Conservation (phyloP, 2,329 filamentous ascomycete genomes). For the Lojkania enalia region DNA sequence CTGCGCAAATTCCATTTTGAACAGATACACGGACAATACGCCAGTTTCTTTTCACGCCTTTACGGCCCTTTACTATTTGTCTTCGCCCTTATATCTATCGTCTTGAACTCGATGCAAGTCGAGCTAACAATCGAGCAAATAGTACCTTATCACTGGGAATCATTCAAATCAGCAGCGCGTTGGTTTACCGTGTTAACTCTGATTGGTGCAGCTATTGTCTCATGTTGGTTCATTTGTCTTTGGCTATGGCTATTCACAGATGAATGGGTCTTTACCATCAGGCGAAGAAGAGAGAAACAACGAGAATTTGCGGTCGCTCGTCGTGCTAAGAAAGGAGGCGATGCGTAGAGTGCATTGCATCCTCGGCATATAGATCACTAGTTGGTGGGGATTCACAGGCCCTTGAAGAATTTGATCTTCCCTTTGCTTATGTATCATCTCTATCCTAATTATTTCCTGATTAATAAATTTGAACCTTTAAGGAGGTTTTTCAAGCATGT, state of each 20-base stretch:
- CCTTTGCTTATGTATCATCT: too few species aligned
- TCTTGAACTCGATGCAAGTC: slow-evolving; percentile 24
- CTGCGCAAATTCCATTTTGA: slow-evolving; percentile 26
- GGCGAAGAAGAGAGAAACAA: slow-evolving; percentile 12
- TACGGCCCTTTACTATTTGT: slow-evolving; percentile 19
- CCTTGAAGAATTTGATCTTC: too few species aligned
- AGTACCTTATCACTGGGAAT: slow-evolving; percentile 9
- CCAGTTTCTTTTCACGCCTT: slow-evolving; percentile 15
- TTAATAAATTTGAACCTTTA: too few species aligned
- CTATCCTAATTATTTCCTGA: too few species aligned
- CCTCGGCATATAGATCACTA: too few species aligned
- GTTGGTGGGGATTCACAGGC: too few species aligned
- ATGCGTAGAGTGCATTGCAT: too few species aligned
- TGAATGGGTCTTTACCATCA: slow-evolving; percentile 22
- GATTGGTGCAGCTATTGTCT: slow-evolving; percentile 11
- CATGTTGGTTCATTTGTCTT: slow-evolving; percentile 18
- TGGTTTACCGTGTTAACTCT: not conserved
- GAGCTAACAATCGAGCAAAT: slow-evolving; percentile 18
- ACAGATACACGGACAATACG: slow-evolving; percentile 39
- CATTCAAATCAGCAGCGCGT: not conserved
- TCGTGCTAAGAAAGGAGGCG: too few species aligned
- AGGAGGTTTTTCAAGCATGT: too few species aligned
- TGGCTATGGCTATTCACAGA: slow-evolving; percentile 27
- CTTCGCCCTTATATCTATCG: slow-evolving; percentile 18
- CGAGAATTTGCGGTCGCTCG: too few species aligned